A percentile compares a stretch with the other conserved stretches of the same genome.
These are phyloP conservation scores for Plasmodium knowlesi DNA, from an alignment of 169 alveolate genomes.

Conservation along the genomic window DNA sequence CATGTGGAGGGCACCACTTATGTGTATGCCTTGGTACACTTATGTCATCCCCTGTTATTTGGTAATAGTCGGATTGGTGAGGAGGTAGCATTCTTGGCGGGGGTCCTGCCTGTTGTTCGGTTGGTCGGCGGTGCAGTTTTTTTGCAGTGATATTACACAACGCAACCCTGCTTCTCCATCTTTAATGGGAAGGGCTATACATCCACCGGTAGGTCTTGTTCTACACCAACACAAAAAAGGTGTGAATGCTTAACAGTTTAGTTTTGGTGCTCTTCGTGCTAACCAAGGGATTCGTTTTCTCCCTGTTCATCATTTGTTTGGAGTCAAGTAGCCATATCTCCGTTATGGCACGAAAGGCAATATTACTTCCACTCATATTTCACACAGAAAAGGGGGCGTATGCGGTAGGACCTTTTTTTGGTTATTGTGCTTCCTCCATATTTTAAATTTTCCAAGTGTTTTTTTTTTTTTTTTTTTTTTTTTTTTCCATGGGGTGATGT, in stretches of 20 bases:
- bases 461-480: too few relatives aligned
- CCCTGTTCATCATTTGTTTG: neutral
- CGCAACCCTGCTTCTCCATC: neutral
- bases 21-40: neutral
- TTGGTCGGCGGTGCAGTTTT: neutral
- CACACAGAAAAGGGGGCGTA: neutral
- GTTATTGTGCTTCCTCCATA: neutral
- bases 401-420: neutral
- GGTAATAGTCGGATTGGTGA: neutral
- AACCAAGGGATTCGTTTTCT: neutral
- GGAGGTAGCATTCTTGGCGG: neutral
- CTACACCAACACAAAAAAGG: neutral
- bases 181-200: neutral
- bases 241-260: neutral
- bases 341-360: neutral
- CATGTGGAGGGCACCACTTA: neutral
- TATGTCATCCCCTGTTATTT: neutral
- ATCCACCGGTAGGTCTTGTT: neutral
- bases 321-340: neutral
- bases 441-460: neutral
- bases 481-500: neutral
- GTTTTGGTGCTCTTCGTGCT: neutral
- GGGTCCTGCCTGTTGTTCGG: neutral
- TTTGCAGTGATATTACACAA: neutral
- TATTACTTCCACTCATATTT: neutral